Conservation (phyloP, 75 land plant species). For the Cryptomeria japonica region DNA sequence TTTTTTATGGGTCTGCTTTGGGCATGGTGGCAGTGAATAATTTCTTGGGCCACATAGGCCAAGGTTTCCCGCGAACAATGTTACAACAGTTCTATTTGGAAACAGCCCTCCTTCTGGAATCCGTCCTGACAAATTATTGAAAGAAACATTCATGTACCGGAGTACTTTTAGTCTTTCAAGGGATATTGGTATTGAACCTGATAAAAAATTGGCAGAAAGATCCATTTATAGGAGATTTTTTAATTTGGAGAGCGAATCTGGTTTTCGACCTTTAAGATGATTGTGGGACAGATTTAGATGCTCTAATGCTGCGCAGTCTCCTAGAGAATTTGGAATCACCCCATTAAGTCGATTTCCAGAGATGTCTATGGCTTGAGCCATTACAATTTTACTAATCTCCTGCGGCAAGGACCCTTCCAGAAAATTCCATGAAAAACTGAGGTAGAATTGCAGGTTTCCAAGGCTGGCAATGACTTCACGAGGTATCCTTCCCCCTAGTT, state of each 20-base stretch:
- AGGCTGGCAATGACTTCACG: constrained; percentile 10
- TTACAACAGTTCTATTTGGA: neutral
- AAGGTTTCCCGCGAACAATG: constrained; percentile 13
- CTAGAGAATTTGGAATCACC: constrained; percentile 10
- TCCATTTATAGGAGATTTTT: constrained; percentile 30
- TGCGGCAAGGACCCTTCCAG: constrained; percentile 45
- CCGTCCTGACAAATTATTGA: constrained; percentile 17
- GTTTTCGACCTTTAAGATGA: neutral
- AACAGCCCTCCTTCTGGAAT: constrained; percentile 19
- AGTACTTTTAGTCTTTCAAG: constrained; percentile 29
- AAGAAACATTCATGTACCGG: constrained; percentile 34
- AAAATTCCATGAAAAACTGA: constrained; percentile 9
- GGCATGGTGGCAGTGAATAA: neutral
- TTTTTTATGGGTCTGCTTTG: neutral
- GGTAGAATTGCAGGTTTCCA: neutral
- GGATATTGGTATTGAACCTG: constrained; percentile 29
- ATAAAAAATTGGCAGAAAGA: neutral
- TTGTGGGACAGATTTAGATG: constrained; percentile 11
- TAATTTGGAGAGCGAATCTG: neutral
- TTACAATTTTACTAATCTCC: constrained; percentile 35
- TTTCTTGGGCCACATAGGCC: constrained; percentile 9
- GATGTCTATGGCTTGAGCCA: constrained; percentile 37
- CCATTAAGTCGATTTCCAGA: constrained; percentile 48
- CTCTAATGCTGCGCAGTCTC: constrained; percentile 10
- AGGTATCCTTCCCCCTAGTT: constrained; percentile 22